A percentile compares a stretch with the other conserved stretches of the same genome.
These are phyloP conservation scores for Mycothermus thermophilus DNA, from an alignment of 495 filamentous ascomycete genomes.

Conservation along the genomic window DNA sequence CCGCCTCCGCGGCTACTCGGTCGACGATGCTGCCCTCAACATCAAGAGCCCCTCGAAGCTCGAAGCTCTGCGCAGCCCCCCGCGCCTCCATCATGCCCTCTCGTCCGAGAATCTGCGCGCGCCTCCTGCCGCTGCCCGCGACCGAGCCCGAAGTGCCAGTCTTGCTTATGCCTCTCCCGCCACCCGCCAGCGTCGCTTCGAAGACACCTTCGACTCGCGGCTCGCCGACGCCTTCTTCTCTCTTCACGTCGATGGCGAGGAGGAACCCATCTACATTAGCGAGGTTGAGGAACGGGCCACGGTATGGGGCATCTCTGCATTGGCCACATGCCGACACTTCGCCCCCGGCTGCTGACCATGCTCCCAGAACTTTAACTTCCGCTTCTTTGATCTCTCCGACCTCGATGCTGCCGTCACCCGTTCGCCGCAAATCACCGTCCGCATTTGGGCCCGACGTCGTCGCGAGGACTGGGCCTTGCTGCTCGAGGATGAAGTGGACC, in stretches of 20 bases:
- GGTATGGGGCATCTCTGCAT: too few species aligned
- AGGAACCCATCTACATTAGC: constrained; percentile 79
- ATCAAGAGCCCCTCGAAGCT: constrained; percentile 59
- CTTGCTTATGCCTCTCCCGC: constrained; percentile 55
- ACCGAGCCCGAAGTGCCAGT: constrained; percentile 56
- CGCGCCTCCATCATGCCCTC: constrained; percentile 47
- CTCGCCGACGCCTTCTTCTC: constrained; percentile 88
- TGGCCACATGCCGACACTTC: too few species aligned
- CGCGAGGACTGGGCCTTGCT: constrained; percentile 47
- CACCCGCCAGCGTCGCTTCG: constrained; percentile 59
- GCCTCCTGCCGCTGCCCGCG: constrained; percentile 34
- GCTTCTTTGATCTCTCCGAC: constrained; percentile 64
- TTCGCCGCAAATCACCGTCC: constrained; percentile 48
- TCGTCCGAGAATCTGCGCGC: constrained; percentile 59
- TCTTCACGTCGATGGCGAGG: constrained; percentile 50
- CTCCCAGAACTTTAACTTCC: constrained; percentile 68
- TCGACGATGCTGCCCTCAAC: constrained; percentile 74
- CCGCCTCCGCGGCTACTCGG: constrained; percentile 53
- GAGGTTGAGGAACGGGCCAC: constrained; percentile 66
- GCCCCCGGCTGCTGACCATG: background rate
- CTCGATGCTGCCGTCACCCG: constrained; percentile 54
- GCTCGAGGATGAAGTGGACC: constrained; percentile 54
- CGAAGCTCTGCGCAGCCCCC: constrained; percentile 41
- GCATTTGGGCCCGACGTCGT: constrained; percentile 65
- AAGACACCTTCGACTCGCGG: constrained; percentile 52